phyloP scores from a whole-genome alignment of 768 basidiomycete genomes.

The Serpula lacrymans region DNA sequence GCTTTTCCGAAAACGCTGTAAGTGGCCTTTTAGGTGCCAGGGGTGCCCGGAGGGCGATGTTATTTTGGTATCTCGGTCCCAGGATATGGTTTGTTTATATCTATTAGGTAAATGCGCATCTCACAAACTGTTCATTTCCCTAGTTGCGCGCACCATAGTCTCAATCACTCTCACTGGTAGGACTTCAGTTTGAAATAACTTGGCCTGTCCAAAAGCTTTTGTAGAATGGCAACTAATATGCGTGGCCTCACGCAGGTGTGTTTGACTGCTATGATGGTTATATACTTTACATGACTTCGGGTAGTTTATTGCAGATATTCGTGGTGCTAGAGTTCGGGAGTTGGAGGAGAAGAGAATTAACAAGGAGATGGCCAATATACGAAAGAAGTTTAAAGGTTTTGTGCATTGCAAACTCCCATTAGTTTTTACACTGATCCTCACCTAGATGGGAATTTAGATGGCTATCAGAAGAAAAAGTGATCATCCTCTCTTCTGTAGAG shows the following conservation, averaged over 20 bases:
- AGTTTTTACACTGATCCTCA: slow-evolving; percentile 5
- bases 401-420: slow-evolving; percentile 2
- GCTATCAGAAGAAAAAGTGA: slow-evolving; percentile 92
- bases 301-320: slow-evolving; percentile 98
- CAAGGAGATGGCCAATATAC: slow-evolving; percentile 99
- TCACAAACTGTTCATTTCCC: too few species aligned
- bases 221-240: slow-evolving; percentile 95
- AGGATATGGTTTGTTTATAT: too few species aligned
- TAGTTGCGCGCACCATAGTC: background rate
- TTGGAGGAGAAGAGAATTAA: slow-evolving; percentile 98
- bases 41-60: too few species aligned
- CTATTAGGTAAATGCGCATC: too few species aligned
- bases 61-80: too few species aligned
- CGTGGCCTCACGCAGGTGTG: slow-evolving; percentile 88
- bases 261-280: slow-evolving; percentile 1
- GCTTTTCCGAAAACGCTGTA: too few species aligned
- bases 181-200: too few species aligned
- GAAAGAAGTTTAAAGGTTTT: slow-evolving; percentile 96
- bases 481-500: slow-evolving; percentile 17
- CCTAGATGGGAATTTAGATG: slow-evolving; percentile 79
- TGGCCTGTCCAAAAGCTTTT: too few species aligned
- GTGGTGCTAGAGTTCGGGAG: slow-evolving; percentile 93
- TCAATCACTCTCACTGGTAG: slow-evolving; percentile 2
- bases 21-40: too few species aligned
- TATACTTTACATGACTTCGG: background rate